Conservation (phyloP, 306 rosid genomes). For the Amphicarpaea edgeworthii region DNA sequence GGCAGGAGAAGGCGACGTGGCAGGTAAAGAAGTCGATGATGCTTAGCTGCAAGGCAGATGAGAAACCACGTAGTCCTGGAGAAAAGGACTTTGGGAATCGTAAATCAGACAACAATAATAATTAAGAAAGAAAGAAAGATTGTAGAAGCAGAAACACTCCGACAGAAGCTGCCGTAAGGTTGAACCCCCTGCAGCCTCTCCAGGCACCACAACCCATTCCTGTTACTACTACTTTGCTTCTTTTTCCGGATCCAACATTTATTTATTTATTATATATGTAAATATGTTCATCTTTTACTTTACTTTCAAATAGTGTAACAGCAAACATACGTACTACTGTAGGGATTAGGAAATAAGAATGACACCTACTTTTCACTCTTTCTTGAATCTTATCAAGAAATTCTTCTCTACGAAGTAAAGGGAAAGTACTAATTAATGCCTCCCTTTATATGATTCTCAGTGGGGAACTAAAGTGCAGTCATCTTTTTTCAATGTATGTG, state of each 20-base stretch:
- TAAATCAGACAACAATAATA: background rate
- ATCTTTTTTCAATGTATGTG: conserved; percentile 12
- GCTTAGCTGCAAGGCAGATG: conserved; percentile 51
- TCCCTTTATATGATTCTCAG: conserved; percentile 8
- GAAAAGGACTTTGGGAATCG: conserved; percentile 27
- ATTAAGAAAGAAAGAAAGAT: background rate
- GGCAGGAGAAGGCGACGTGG: conserved; percentile 48
- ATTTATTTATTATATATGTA: background rate
- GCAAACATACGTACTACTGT: background rate
- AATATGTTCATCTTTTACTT: background rate
- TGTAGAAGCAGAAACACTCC: conserved; percentile 43
- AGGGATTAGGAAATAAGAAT: conserved; percentile 3
- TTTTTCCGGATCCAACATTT: background rate
- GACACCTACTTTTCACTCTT: background rate
- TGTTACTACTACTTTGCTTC: background rate
- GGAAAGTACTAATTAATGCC: background rate
- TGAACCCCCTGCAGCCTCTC: conserved; percentile 24
- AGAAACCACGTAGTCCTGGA: conserved; percentile 56
- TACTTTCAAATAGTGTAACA: background rate
- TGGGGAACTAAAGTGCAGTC: conserved; percentile 28
- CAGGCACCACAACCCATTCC: conserved; percentile 14
- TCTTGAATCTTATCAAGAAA: conserved; percentile 13
- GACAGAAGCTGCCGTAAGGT: conserved; percentile 47
- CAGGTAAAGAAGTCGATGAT: conserved; percentile 31
- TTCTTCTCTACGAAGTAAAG: conserved; percentile 41